Base-by-base conservation (phyloP, 257 asterid species). In the Forsythia viridissima region DNA sequence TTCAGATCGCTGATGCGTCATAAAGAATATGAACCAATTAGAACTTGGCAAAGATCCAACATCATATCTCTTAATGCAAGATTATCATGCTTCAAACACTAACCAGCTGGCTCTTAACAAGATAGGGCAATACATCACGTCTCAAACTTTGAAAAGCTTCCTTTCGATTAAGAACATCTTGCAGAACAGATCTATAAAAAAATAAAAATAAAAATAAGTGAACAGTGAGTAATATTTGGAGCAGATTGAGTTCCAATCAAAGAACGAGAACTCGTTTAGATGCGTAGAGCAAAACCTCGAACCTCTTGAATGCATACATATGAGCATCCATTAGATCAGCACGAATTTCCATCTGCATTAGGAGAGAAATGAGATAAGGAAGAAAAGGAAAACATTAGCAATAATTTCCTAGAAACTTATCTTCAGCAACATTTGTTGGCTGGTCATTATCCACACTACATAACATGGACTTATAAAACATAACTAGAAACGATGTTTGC, bases 291-390 rank as follows among this genome's bases (percentile, higher is more conserved):
- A 40, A 72, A 86, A 79, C 69, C 78, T 83, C 93, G 3, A 81
- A 96, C 99, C 99, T 96, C 89, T 96, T 92, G 90, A 96, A 93
- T 70, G 99, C 98, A 86, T 96, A 96, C 94, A 93, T 83, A 87
- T 96, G 99, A 86, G 97, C 94, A 83, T 96, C 99, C 98, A 96
- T 92, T 70, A 96, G 92, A 90, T 96, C 99, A 57, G 97, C 79
- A 76, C 93, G 93, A 80, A 92, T 89, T 85, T 96, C 97, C 97
- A 96, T 90, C 99, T 96, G 90, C 84, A 79, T 13, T 78, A 72
- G 78, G 73, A 76, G 12, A 65, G 71, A 83, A 66, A 74, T 21
- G 76, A 40, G 57, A 80, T 73, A 34, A 55, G 18, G 72, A 67
- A 67, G 48, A 72, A 57, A 30, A 70, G 48, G 8, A 66, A 6